A percentile compares a stretch with the other conserved stretches of the same genome.
Conservation (phyloP, 257 asterid species). For the Apocynum venetum region DNA sequence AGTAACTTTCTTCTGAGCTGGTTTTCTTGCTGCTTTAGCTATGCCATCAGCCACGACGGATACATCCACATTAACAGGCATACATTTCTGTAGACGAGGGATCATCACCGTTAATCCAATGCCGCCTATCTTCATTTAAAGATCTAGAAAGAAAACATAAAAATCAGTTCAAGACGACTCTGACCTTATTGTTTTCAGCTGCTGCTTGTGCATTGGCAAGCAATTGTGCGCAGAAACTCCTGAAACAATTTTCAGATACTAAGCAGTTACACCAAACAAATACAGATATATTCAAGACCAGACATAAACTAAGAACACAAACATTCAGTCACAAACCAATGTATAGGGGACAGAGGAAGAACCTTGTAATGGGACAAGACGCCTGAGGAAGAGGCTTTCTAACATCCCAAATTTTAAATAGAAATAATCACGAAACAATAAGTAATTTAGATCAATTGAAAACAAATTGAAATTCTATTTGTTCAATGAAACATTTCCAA, state of each 20-base stretch:
- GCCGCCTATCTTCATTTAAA: no score
- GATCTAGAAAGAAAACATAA: neutral
- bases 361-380: conserved; percentile 78
- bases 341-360: neutral
- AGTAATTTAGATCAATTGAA: no score
- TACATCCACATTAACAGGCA: conserved; percentile 36
- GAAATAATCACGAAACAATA: no score
- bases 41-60: conserved; percentile 29
- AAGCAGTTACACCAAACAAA: neutral
- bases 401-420: conserved; percentile 27
- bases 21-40: conserved; percentile 40
- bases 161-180: conserved; percentile 8
- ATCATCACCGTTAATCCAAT: neutral
- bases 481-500: no score
- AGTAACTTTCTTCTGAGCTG: conserved; percentile 43
- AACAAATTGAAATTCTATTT: no score
- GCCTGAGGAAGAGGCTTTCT: conserved; percentile 61
- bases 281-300: no score
- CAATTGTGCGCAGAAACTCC: conserved; percentile 79
- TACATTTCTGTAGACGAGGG: conserved; percentile 29
- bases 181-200: conserved; percentile 53
- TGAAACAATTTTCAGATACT: conserved; percentile 15
- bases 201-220: conserved; percentile 75
- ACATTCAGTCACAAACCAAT: no score
- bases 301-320: no score